Base-by-base conservation (phyloP, 1,284 basidiomycete genomes). In the Clitocybe nebularis region DNA sequence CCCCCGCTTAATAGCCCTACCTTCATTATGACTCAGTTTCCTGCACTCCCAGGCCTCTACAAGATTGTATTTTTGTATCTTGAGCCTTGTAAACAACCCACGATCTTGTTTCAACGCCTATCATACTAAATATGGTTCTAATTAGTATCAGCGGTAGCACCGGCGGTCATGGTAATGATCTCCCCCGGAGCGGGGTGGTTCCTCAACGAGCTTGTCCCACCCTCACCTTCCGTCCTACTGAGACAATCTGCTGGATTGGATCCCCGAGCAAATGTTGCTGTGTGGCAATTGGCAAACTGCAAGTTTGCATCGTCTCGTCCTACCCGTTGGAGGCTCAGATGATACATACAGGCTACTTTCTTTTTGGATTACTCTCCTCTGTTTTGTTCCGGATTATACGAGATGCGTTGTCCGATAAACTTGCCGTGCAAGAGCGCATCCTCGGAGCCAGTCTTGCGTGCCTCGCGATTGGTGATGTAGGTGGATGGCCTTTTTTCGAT, bases 261-360 rank as follows among this genome's bases (percentile, higher is more conserved):
- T 43, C 52, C 67, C 19, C 68, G 79, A 13, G 74, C 79, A 3
- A 64, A 64, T n/a, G 84, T 86, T 75, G 78, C 76, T 11, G 71
- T 88, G 41, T 79, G 77, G 73, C 86, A 89, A 55, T 67, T 89
- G 5, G 78, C 72, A 19, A 88, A 84, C 52, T 84, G 86, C 84
- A 48, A 30, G 71, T 60, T 9, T 16, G n/a, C n/a, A n/a, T 34
- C 17, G 3, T 35, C n/a, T n/a, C n/a, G n/a, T n/a, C n/a, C n/a
- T n/a, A n/a, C n/a, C n/a, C n/a, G n/a, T n/a, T n/a, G n/a, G n/a
- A n/a, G n/a, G n/a, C n/a, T n/a, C n/a, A 10, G n/a, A n/a, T n/a
- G 20, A 39, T 33, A 42, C 22, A 25, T 37, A 21, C 35, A 88
- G 85, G 83, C 50, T 89, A 86, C 54, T 62, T 87, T 46, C 65